Percentiles rank a stretch among this genome's conserved stretches.
phyloP scores from a whole-genome alignment of 2,329 filamentous ascomycete species.

The Triangularia setosa region DNA sequence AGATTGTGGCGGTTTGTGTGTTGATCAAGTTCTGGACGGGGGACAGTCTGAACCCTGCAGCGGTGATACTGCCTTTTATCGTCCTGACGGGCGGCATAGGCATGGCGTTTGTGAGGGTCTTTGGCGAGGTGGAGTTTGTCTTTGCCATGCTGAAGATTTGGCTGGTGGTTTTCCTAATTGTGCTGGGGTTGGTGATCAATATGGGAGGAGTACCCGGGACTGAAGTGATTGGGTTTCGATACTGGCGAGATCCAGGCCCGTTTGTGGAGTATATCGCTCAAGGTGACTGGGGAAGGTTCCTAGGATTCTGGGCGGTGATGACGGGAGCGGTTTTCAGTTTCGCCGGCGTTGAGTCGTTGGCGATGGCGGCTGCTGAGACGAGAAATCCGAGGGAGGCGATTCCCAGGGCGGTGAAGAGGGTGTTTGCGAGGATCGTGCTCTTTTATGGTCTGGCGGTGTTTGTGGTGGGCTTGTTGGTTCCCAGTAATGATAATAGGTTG shows the following conservation, averaged over 20 bases:
- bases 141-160: constrained; percentile 55
- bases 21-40: constrained; percentile 58
- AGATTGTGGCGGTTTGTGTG: constrained; percentile 60
- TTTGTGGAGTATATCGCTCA: constrained; percentile 62
- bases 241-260: constrained; percentile 66
- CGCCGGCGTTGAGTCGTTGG: constrained; percentile 54
- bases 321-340: constrained; percentile 57
- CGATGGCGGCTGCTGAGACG: constrained; percentile 57
- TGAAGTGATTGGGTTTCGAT: constrained; percentile 59
- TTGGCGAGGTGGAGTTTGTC: constrained; percentile 55
- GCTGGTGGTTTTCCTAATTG: constrained; percentile 54
- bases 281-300: constrained; percentile 57
- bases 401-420: constrained; percentile 66
- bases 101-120: constrained; percentile 54
- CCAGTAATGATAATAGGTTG: constrained; percentile 48
- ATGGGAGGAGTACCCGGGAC: constrained; percentile 58
- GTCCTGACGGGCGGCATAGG: constrained; percentile 54
- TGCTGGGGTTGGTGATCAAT: constrained; percentile 39
- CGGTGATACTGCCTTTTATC: constrained; percentile 52
- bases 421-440: constrained; percentile 26
- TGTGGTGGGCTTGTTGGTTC: constrained; percentile 57
- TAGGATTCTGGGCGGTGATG: constrained; percentile 48
- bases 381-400: constrained; percentile 55
- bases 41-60: constrained; percentile 48
- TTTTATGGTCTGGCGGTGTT: constrained; percentile 50